Conservation (phyloP, 2,329 filamentous ascomycete genomes). For the Epicoccum nigrum region DNA sequence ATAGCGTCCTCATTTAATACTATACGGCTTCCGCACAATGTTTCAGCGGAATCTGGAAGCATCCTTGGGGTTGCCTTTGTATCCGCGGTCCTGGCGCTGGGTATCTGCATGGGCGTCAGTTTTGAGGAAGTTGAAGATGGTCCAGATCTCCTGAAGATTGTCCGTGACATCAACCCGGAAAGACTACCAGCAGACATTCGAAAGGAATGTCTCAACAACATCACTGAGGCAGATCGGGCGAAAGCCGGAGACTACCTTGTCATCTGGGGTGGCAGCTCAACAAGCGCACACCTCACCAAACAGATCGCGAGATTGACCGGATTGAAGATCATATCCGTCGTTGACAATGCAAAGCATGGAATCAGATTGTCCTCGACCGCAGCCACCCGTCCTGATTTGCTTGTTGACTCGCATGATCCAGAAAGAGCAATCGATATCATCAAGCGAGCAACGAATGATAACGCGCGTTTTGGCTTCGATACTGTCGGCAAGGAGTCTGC, state of each 20-base stretch:
- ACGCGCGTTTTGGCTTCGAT: conserved; percentile 71
- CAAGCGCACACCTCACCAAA: conserved; percentile 69
- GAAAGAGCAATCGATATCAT: conserved; percentile 70
- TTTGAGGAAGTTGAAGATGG: conserved; percentile 62
- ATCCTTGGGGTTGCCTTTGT: conserved; percentile 75
- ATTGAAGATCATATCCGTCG: conserved; percentile 68
- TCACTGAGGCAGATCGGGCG: conserved; percentile 60
- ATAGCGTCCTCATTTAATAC: conserved; percentile 70
- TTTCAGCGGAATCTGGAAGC: conserved; percentile 63
- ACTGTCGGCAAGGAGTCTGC: conserved; percentile 71
- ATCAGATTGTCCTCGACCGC: conserved; percentile 42
- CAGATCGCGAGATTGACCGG: conserved; percentile 73
- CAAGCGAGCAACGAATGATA: conserved; percentile 61
- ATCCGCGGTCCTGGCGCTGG: conserved; percentile 69
- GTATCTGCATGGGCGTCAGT: conserved; percentile 72
- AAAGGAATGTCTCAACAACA: conserved; percentile 66
- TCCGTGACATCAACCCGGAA: conserved; percentile 55
- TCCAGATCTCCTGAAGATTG: conserved; percentile 63
- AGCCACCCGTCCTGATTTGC: conserved; percentile 63
- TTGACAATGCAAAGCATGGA: conserved; percentile 71
- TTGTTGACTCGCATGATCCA: conserved; percentile 72
- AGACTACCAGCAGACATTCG: conserved; percentile 66
- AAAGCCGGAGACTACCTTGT: conserved; percentile 70
- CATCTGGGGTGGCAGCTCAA: conserved; percentile 77
- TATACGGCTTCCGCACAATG: conserved; percentile 63